These are phyloP conservation scores for Salix koriyanagi DNA, from an alignment of 345 rosid genomes.

Conservation along the genomic window DNA sequence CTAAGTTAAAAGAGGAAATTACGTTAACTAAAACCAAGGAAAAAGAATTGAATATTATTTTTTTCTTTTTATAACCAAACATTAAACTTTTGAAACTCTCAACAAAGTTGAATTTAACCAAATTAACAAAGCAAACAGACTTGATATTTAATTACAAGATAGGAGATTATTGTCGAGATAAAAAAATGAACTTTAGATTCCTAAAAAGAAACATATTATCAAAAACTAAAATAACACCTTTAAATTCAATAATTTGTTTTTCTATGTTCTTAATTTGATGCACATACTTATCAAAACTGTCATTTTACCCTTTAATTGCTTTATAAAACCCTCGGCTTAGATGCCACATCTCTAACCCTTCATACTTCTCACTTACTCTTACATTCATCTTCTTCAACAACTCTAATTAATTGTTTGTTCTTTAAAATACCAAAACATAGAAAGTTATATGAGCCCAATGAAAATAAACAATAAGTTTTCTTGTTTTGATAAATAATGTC, in stretches of 20 bases:
- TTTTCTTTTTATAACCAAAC: too few species aligned
- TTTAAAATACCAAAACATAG: constrained; percentile 27
- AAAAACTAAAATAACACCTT: constrained; percentile 71
- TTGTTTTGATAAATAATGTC: constrained; percentile 53
- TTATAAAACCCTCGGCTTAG: constrained; percentile 70
- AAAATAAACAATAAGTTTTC: neutral
- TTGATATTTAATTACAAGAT: neutral
- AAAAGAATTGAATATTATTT: too few species aligned
- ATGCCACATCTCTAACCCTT: constrained; percentile 65
- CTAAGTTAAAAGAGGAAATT: neutral
- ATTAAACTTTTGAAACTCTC: neutral
- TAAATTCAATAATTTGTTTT: constrained; percentile 71
- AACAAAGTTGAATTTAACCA: neutral
- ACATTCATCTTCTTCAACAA: constrained; percentile 82
- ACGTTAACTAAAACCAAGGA: neutral
- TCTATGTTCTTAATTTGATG: constrained; percentile 70
- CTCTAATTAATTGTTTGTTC: constrained; percentile 61
- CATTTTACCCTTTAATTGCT: constrained; percentile 66
- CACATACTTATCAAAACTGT: constrained; percentile 66
- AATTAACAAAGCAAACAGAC: too few species aligned
- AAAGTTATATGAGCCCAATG: neutral
- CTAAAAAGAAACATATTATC: constrained; percentile 65
- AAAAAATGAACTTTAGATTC: constrained; percentile 60
- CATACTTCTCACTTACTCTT: constrained; percentile 67
- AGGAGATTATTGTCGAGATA: constrained; percentile 21